Evolutionary conservation across 495 filamentous ascomycete species (phyloP).

Genomic region (Penicillium lagena): DNA sequence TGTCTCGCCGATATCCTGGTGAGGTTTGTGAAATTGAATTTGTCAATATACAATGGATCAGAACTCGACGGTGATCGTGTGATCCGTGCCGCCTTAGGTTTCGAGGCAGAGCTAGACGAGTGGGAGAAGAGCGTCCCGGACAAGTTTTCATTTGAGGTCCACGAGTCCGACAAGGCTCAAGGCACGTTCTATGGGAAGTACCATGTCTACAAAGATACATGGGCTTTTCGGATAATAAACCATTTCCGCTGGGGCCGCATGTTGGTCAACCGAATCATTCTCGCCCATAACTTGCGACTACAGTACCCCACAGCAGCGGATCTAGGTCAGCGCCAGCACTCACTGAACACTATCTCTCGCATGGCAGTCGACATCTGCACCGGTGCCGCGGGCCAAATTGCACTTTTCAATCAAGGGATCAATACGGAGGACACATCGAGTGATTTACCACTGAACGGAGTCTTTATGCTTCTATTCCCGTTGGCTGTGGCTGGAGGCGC

Average conservation of each 20-base stretch:
- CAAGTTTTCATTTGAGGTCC: conserved; percentile 6
- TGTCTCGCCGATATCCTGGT: conserved; percentile 14
- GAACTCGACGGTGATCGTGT: background rate
- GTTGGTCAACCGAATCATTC: conserved; percentile 12
- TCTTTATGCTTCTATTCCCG: conserved; percentile 25
- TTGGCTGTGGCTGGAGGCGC: conserved; percentile 22
- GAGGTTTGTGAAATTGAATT: conserved; percentile 11
- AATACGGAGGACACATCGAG: background rate
- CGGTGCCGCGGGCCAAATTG: conserved; percentile 11
- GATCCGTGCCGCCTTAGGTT: background rate
- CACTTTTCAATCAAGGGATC: background rate
- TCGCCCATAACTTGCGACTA: conserved; percentile 3
- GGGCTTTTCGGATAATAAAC: conserved; percentile 11
- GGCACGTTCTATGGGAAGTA: conserved; percentile 12
- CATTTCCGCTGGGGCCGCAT: conserved; percentile 16
- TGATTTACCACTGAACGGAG: conserved; percentile 18
- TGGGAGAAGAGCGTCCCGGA: conserved; percentile 13
- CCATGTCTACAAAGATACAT: conserved; percentile 9
- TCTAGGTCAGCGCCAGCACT: conserved; percentile 8
- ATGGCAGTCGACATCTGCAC: conserved; percentile 15
- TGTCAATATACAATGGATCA: background rate
- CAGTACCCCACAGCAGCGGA: background rate
- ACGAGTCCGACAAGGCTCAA: conserved; percentile 5
- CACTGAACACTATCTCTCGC: conserved; percentile 9
- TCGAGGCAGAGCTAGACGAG: conserved; percentile 11